Base-by-base conservation (phyloP, 2,329 filamentous ascomycete species). In the Phaeosphaeriaceae sp. region DNA sequence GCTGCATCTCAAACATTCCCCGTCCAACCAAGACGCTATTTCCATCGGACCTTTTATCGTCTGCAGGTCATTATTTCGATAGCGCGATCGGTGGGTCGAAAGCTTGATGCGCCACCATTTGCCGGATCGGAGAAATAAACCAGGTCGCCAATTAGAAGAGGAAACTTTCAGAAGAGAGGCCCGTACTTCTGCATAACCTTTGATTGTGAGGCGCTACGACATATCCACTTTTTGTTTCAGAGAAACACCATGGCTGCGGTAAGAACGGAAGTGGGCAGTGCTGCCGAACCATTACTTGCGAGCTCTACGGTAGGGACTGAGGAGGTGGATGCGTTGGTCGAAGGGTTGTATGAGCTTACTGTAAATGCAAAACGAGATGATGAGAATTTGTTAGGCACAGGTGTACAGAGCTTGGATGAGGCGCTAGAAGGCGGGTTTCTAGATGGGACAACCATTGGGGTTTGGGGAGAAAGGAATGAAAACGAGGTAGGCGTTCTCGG, bases 381-480 rank as follows among this genome's bases (percentile, higher is more conserved):
- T 20, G 33, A 20, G 40, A 6, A 28, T 18, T 35, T n/a, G 11
- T 12, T 75, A 1, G 47, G 38, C 1, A 71, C 58, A 2, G 64
- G 68, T 2, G 60, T 64, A 5, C 44, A 50, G 20, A 60, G 60
- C 7, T 48, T 79, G 16, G 74, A 79, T 62, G 57, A 58, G 3
- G 67, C 63, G 8, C 56, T 79, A 3, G 52, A 51, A 1, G 75
- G 74, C 2, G 76, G 74, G 3, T 42, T 79, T 17, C 61, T 67
- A 12, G 71, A 34, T n/a, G 72, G 69, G 8, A 52, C 57, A 1
- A 42, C 77, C 4, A 59, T 68, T 15, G 72, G 70, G 42, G 64
- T 77, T 26, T 75, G 67, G 45, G 68, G 67, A 17, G 70, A 69
- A 21, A 45, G 52, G 3, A 66, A 61, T 38, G 51, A 56, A 3